Conservation (phyloP, 805 yeast genomes). For the Saccharomycopsis sp. region DNA sequence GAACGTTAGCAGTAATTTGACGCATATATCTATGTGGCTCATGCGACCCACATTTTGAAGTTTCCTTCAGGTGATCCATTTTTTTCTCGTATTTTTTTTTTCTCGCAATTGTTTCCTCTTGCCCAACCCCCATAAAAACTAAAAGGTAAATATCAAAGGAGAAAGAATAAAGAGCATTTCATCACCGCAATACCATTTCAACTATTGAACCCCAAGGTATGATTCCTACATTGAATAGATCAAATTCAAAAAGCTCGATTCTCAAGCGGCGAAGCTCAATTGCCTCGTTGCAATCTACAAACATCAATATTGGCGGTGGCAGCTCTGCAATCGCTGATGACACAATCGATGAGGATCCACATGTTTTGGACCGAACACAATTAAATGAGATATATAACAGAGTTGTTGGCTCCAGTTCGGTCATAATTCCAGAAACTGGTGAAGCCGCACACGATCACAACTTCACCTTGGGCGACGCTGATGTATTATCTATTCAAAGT, state of each 20-base stretch:
- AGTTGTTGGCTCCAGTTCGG: constrained; percentile 26
- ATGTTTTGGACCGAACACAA: constrained; percentile 2
- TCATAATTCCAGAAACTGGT: constrained; percentile 39
- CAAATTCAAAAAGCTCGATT: constrained; percentile 2
- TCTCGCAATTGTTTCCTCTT: too few relatives aligned
- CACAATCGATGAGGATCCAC: too few relatives aligned
- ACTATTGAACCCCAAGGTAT: background rate
- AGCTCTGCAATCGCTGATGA: background rate
- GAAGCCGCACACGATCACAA: constrained; percentile 23
- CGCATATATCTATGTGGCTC: too few relatives aligned
- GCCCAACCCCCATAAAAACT: too few relatives aligned
- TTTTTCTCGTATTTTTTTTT: background rate
- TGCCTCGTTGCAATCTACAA: background rate
- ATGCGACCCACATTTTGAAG: background rate
- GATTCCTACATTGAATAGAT: constrained; percentile 1
- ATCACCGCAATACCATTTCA: background rate
- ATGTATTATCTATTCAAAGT: too few relatives aligned
- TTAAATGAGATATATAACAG: constrained; percentile 22
- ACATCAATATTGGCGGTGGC: background rate
- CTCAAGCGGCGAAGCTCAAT: constrained; percentile 6
- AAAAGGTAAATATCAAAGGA: too few relatives aligned
- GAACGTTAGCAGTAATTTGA: too few relatives aligned
- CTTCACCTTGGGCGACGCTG: too few relatives aligned
- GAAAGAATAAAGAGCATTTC: background rate
- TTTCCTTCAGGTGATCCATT: background rate